Percentiles rank a stretch among this genome's conserved stretches.
These are phyloP conservation scores for Xylaria sp. DNA, from an alignment of 2,329 filamentous ascomycete species.

Conservation along the genomic window DNA sequence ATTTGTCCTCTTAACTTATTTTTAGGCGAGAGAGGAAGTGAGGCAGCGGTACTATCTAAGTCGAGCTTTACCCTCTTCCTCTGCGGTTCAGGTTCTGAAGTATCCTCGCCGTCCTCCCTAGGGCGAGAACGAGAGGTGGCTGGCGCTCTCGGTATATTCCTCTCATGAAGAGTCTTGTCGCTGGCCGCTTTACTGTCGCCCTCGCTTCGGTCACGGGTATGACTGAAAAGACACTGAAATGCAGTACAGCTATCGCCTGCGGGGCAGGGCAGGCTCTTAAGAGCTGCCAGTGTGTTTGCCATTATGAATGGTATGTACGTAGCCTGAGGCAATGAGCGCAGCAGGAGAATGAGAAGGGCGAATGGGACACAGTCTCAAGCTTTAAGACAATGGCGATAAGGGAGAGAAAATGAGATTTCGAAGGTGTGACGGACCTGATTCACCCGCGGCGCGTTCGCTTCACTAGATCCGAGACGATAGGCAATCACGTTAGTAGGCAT, in stretches of 20 bases:
- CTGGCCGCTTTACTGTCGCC: constrained; percentile 35
- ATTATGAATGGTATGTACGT: constrained; percentile 33
- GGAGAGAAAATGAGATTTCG: neutral
- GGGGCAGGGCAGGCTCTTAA: constrained; percentile 64
- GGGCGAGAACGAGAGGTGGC: constrained; percentile 19
- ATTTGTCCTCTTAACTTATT: constrained; percentile 26
- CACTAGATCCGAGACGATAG: constrained; percentile 11
- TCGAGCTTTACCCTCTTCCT: constrained; percentile 47
- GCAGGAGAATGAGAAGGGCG: neutral
- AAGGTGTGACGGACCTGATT: neutral
- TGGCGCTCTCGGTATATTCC: constrained; percentile 7
- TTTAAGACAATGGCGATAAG: constrained; percentile 9
- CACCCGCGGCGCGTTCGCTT: constrained; percentile 13
- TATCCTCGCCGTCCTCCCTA: constrained; percentile 18
- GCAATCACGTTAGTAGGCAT: constrained; percentile 16
- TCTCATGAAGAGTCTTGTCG: constrained; percentile 15
- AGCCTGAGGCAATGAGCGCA: neutral
- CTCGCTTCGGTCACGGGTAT: constrained; percentile 51
- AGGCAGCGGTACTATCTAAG: constrained; percentile 20
- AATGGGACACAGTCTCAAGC: constrained; percentile 4
- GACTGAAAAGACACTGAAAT: constrained; percentile 63
- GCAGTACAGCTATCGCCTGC: constrained; percentile 61
- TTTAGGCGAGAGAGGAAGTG: constrained; percentile 14
- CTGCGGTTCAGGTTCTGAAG: constrained; percentile 37
- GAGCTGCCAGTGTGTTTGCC: constrained; percentile 48